These are phyloP conservation scores for Salix arbutifolia DNA, from an alignment of 345 rosid genomes.

Conservation along the genomic window DNA sequence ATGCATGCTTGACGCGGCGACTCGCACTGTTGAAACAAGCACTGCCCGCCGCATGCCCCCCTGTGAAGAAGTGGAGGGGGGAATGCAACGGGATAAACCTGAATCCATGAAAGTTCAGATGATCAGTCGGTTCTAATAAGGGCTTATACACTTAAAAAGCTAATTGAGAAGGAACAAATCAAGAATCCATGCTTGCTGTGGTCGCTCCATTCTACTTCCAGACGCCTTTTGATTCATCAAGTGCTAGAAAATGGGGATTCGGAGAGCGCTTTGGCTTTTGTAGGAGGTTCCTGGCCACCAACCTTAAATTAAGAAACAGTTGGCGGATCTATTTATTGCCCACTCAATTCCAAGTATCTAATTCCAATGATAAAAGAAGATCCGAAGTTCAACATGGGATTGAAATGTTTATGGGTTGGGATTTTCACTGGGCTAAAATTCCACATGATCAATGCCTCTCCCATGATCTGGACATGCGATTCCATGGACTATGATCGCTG, in stretches of 20 bases:
- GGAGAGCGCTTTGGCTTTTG: neutral
- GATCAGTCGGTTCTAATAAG: neutral
- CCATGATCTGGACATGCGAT: conserved; percentile 23
- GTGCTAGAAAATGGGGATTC: neutral
- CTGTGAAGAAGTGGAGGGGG: conserved; percentile 15
- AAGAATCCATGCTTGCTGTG: neutral
- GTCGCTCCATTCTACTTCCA: neutral
- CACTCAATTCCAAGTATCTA: conserved; percentile 22
- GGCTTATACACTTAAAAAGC: neutral
- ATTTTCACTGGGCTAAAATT: neutral
- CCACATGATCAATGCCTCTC: conserved; percentile 7
- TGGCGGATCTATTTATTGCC: neutral
- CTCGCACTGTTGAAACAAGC: conserved; percentile 3
- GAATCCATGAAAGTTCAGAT: neutral
- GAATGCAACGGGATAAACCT: neutral
- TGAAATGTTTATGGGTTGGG: conserved; percentile 6
- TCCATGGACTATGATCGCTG: conserved; percentile 10
- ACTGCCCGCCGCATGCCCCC: conserved; percentile 9
- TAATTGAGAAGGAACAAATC: neutral
- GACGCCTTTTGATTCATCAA: neutral
- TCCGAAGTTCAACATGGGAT: conserved; percentile 15
- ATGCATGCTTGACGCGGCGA: neutral
- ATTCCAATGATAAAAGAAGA: conserved; percentile 20
- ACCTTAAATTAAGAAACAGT: neutral
- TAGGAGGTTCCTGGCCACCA: neutral